Evolutionary conservation across 75 land plant species (phyloP), one percentile per base, ranked within the genome.

Genomic region (Pinus albicaulis): DNA sequence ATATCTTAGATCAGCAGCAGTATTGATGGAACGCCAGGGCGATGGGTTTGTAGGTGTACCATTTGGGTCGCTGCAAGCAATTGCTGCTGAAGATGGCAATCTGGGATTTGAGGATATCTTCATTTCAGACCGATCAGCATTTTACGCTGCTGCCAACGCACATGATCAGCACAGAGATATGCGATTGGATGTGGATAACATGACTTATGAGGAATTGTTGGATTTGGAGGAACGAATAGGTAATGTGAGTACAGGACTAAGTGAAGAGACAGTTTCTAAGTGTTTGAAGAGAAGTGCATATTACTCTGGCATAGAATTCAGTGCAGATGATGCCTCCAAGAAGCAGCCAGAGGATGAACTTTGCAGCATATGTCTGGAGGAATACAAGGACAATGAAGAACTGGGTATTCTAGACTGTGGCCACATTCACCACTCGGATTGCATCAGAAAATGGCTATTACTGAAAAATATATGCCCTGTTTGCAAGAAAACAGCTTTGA

Each of bases 401-500:
- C 64, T 88, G 28, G 95, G 93, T 12, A 78, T 58, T 25, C 77
- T 90, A 56, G 83, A 82, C 41, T 92, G 95, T 62, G 87, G 89
- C 25, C 95, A 92, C 74, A 83, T 81, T 55, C 91, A 86, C 75
- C 95, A 92, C 31, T 59, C 85, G 2, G 80, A 5, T 17, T 92
- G 95, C 79, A 85, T 92, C 8, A 88, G 88, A 57, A 86, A 92
- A 52, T 92, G 92, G 95, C 83, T 92, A 22, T 73, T 73, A 76
- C 76, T 64, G 56, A 92, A 92, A 85, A 92, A 92, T 44, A 63
- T 88, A 71, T 92, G 95, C 66, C 92, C 95, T 48, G 88, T 92
- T 31, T 92, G 92, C 72, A 92, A 5, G 41, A 38, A 38, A 38
- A 38, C 41, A 38, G 41, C 41, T 38, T 36, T 66, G 41, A 38